Evolutionary conservation across 495 filamentous ascomycete genomes (phyloP).

Genomic region (Trypethelium eluteriae): DNA sequence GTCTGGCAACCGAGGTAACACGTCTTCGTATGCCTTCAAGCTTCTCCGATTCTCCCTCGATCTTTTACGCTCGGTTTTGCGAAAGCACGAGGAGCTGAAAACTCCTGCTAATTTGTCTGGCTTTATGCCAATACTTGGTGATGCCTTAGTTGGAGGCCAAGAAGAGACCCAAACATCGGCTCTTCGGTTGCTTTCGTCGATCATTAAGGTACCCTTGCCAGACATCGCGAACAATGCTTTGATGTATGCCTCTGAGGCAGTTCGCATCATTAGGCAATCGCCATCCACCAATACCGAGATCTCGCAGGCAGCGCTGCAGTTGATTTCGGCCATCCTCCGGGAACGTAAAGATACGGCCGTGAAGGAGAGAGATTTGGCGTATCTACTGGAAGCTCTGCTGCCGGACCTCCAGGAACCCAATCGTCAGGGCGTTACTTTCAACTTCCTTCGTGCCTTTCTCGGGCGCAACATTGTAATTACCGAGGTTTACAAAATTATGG

Average conservation of each 20-base stretch:
- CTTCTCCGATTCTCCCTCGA: conserved; percentile 80
- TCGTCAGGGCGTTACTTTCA: conserved; percentile 84
- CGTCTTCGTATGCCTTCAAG: conserved; percentile 73
- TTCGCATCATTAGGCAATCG: conserved; percentile 68
- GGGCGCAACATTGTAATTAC: conserved; percentile 76
- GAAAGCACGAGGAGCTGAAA: conserved; percentile 70
- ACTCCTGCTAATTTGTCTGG: conserved; percentile 70
- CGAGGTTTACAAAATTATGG: conserved; percentile 82
- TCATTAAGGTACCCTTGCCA: conserved; percentile 75
- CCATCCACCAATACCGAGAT: conserved; percentile 71
- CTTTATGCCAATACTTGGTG: conserved; percentile 81
- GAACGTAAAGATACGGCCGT: conserved; percentile 66
- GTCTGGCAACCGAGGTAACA: conserved; percentile 55
- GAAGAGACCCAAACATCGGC: conserved; percentile 86
- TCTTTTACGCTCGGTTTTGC: conserved; percentile 68
- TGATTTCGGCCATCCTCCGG: conserved; percentile 75
- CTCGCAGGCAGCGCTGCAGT: conserved; percentile 76
- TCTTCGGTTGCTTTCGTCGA: conserved; percentile 70
- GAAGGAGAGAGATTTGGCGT: conserved; percentile 73
- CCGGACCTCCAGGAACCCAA: conserved; percentile 90
- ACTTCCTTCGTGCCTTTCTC: conserved; percentile 80
- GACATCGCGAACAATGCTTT: conserved; percentile 58
- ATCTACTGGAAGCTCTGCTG: conserved; percentile 72
- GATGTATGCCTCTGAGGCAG: conserved; percentile 75
- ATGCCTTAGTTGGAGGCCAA: conserved; percentile 69